Conservation (phyloP, 2,329 filamentous ascomycete species). For the Colletotrichum sojae region DNA sequence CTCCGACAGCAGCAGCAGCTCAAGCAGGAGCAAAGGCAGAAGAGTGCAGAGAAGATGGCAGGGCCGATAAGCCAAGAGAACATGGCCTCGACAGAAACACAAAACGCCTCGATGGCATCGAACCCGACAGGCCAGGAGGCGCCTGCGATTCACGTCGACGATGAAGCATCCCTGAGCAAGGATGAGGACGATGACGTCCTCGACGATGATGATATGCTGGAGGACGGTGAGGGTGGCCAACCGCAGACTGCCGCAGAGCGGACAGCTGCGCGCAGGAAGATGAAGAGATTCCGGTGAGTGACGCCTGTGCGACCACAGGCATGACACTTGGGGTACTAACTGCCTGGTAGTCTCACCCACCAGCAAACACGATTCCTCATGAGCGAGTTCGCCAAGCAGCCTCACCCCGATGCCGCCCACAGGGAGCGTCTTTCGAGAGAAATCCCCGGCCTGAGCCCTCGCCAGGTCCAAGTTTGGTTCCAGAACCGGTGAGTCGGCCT, state of each 20-base stretch:
- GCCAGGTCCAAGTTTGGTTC: conserved; percentile 98
- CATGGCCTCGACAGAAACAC: conserved; percentile 55
- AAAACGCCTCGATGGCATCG: conserved; percentile 55
- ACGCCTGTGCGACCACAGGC: neutral
- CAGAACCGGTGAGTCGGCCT: conserved; percentile 83
- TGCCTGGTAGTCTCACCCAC: conserved; percentile 80
- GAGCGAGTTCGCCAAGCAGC: conserved; percentile 96
- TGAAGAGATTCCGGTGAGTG: conserved; percentile 84
- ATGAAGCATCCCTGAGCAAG: conserved; percentile 53
- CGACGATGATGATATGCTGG: conserved; percentile 72
- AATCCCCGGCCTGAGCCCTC: conserved; percentile 90
- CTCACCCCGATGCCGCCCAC: conserved; percentile 93
- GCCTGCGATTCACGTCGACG: conserved; percentile 51
- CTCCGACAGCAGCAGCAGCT: conserved; percentile 44
- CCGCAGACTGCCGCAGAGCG: conserved; percentile 70
- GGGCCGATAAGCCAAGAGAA: conserved; percentile 57
- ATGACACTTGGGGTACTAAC: conserved; percentile 50
- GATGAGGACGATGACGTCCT: conserved; percentile 67
- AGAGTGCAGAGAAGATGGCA: conserved; percentile 54
- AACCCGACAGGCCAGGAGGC: conserved; percentile 54
- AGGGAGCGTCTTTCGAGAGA: conserved; percentile 88
- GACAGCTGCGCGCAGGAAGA: conserved; percentile 72
- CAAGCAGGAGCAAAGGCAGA: conserved; percentile 45
- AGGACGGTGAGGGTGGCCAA: conserved; percentile 61
- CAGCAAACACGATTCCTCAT: conserved; percentile 98